Base-by-base conservation (phyloP, 345 rosid species). In the Linum tenue region DNA sequence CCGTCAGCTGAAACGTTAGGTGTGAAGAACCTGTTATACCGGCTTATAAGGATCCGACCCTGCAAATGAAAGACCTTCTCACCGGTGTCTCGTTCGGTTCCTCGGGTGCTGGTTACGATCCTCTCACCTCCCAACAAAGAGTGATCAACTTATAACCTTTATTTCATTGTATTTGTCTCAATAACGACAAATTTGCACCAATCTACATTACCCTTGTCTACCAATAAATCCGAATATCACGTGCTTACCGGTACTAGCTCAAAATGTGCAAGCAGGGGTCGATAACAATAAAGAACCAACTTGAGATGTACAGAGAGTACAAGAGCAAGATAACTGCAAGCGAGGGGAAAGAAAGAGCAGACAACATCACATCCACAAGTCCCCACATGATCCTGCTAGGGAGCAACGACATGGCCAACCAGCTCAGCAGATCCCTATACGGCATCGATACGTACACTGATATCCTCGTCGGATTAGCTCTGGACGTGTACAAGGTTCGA, bases 71-170 rank as follows among this genome's bases (percentile, higher is more conserved):
- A 37, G 83, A 74, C 42, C 77, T 76, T 17, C 43, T 53, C 0
- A 74, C 82, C 0, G 85, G 79, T 0, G 76, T 76, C 5, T 64
- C 73, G 69, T 78, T 81, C 12, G 81, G 77, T 41, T 78, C 82
- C 0, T 76, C 72, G 5, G 79, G 81, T 55, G 72, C 77, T 17
- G 85, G 81, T 12, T 56, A 76, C 31, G 85, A 81, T 39, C 48
- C 56, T 35, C 37, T 61, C 6, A 76, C 79, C 3, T 48, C 53
- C 53, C 3, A 48, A 48, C 9, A 8, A 11, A 48, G 14, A 5
- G 53, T 48, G 12, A 48, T n/a, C n/a, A n/a, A n/a, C n/a, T 0
- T 15, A n/a, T n/a, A n/a, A n/a, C n/a, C n/a, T n/a, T 9, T 48
- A 3, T 11, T 48, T 48, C 12, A 8, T 15, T 1, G n/a, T n/a